Conservation (phyloP, 768 basidiomycete genomes). For the Dendrothele bispora region DNA sequence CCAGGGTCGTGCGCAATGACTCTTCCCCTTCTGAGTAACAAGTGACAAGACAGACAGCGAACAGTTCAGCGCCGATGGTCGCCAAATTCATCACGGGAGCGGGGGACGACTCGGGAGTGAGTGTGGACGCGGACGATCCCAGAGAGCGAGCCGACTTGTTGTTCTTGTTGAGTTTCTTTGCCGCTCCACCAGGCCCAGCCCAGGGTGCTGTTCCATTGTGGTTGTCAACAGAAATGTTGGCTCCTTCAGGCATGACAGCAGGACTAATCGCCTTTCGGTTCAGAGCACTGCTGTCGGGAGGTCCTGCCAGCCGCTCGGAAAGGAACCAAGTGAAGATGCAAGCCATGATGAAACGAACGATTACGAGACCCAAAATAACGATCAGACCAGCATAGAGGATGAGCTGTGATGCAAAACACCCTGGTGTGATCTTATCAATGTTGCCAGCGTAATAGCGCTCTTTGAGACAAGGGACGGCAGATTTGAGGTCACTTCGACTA, state of each 20-base stretch:
- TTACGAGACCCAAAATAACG: slow-evolving; percentile 87
- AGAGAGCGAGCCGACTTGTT: slow-evolving; percentile 50
- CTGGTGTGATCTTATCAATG: slow-evolving; percentile 95
- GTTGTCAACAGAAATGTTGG: slow-evolving; percentile 92
- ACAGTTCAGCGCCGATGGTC: slow-evolving; percentile 93
- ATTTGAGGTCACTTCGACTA: slow-evolving; percentile 61
- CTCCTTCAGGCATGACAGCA: slow-evolving; percentile 94
- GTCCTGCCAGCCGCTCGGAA: slow-evolving; percentile 75
- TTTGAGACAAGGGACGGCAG: slow-evolving; percentile 76
- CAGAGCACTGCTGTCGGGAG: slow-evolving; percentile 70
- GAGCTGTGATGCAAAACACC: slow-evolving; percentile 88
- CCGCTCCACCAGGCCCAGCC: slow-evolving; percentile 61
- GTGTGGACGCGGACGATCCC: slow-evolving; percentile 56
- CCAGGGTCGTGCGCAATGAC: slow-evolving; percentile 86
- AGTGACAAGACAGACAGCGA: slow-evolving; percentile 93
- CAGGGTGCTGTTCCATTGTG: slow-evolving; percentile 92
- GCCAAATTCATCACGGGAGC: slow-evolving; percentile 78
- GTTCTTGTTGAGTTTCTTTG: slow-evolving; percentile 49
- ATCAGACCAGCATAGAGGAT: slow-evolving; percentile 89
- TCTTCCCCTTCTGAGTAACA: slow-evolving; percentile 98
- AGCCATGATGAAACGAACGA: slow-evolving; percentile 94
- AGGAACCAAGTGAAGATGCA: slow-evolving; percentile 97
- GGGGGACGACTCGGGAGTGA: slow-evolving; percentile 46
- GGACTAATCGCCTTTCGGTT: slow-evolving; percentile 88
- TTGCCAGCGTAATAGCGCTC: slow-evolving; percentile 90